Evolutionary conservation across 1,284 basidiomycete genomes (phyloP).

Genomic region (Cryptococcus deneoformans): DNA sequence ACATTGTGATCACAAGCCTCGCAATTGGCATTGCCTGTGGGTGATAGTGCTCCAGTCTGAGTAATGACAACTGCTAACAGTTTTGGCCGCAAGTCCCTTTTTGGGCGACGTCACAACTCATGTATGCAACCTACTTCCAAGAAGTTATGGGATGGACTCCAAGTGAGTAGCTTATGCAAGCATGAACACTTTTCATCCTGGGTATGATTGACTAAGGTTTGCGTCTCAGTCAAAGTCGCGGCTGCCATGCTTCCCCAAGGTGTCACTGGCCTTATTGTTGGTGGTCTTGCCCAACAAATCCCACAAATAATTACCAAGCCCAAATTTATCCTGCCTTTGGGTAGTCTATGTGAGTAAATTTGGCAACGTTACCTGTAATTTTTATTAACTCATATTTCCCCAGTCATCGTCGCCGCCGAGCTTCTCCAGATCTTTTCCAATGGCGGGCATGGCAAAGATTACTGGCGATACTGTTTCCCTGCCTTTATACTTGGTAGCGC

Average conservation of each 20-base stretch:
- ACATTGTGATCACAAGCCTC: slow-evolving; percentile 28
- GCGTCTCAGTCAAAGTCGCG: slow-evolving; percentile 26
- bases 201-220: background rate
- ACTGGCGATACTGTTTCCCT: slow-evolving; percentile 44
- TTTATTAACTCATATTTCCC: background rate
- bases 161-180: slow-evolving; percentile 4
- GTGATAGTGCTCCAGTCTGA: background rate
- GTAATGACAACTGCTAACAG: background rate
- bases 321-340: slow-evolving; percentile 23
- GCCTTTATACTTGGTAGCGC: slow-evolving; percentile 25
- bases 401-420: slow-evolving; percentile 31
- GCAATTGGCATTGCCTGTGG: slow-evolving; percentile 19
- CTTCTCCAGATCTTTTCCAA: slow-evolving; percentile 34
- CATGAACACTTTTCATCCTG: background rate
- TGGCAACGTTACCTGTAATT: background rate
- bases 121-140: slow-evolving; percentile 24
- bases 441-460: slow-evolving; percentile 35
- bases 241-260: slow-evolving; percentile 42
- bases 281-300: slow-evolving; percentile 23
- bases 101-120: slow-evolving; percentile 38
- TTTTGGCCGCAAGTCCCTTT: slow-evolving; percentile 18
- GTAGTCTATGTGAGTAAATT: slow-evolving; percentile 20
- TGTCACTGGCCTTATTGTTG: slow-evolving; percentile 29
- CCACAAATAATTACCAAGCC: slow-evolving; percentile 35
- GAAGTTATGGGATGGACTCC: slow-evolving; percentile 13